phyloP scores from a whole-genome alignment of 169 alveolate species.

The Plasmodium relictum region DNA sequence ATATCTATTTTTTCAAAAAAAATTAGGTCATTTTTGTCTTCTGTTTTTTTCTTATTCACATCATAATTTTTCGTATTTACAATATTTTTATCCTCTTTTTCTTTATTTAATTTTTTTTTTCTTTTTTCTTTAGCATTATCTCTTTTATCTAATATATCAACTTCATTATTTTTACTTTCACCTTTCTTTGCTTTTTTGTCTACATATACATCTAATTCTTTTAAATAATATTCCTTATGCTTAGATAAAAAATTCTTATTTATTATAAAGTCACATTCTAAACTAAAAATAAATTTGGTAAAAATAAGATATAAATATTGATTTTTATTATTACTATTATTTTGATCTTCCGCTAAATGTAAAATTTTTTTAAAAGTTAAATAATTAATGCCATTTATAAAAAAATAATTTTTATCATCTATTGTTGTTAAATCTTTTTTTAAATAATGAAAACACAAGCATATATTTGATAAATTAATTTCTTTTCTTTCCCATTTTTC shows the following conservation, averaged over 20 bases:
- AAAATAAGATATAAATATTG: slow-evolving; percentile 24
- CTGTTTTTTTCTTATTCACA: not conserved
- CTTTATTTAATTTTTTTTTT: not conserved
- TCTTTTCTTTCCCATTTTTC: slow-evolving; percentile 46
- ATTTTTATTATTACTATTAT: not conserved
- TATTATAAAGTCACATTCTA: slow-evolving; percentile 24
- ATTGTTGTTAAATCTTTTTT: slow-evolving; percentile 6
- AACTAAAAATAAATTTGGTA: slow-evolving; percentile 42
- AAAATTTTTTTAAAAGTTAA: not conserved
- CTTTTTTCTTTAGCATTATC: not conserved
- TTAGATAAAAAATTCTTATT: not conserved
- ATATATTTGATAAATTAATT: slow-evolving; percentile 24
- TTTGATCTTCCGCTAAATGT: not conserved
- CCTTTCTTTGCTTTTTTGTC: not conserved
- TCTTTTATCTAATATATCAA: not conserved
- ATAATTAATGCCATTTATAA: slow-evolving; percentile 12
- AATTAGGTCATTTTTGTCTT: not conserved
- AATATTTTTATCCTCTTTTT: slow-evolving; percentile 6
- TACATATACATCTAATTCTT: not conserved
- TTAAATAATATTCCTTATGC: slow-evolving; percentile 14
- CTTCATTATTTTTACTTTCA: not conserved
- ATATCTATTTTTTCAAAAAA: slow-evolving; percentile 42
- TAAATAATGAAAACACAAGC: slow-evolving; percentile 24
- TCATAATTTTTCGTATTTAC: not conserved
- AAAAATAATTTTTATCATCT: slow-evolving; percentile 21